Evolutionary conservation across 2,329 filamentous ascomycete genomes (phyloP).

Genomic region (Blastomyces parvus): DNA sequence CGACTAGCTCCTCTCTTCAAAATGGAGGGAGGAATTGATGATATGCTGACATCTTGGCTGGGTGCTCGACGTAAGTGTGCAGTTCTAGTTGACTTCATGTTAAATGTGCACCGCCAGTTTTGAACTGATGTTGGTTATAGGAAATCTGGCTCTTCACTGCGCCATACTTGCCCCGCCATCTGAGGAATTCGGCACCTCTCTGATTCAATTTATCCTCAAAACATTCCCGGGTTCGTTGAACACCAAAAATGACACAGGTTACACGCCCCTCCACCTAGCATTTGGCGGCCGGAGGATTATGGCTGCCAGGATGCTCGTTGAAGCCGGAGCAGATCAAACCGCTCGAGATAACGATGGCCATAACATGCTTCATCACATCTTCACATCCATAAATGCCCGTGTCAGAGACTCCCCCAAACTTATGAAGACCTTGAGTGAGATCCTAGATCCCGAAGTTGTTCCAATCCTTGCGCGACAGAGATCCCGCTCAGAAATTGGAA

Average conservation of each 20-base stretch:
- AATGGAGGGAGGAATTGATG: constrained; percentile 53
- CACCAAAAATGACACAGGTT: constrained; percentile 37
- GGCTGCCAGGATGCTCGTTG: constrained; percentile 50
- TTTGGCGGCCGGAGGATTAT: constrained; percentile 38
- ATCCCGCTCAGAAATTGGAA: background rate
- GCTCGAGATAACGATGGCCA: constrained; percentile 50
- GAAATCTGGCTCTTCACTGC: constrained; percentile 8
- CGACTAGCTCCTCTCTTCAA: constrained; percentile 53
- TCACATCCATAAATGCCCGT: constrained; percentile 14
- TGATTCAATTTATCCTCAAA: constrained; percentile 59
- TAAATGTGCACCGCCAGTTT: background rate
- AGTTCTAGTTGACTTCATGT: background rate
- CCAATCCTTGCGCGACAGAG: constrained; percentile 11
- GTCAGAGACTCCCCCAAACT: background rate
- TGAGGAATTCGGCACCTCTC: constrained; percentile 11
- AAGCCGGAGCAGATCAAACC: constrained; percentile 60
- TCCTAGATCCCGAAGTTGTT: constrained; percentile 11
- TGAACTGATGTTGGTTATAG: background rate
- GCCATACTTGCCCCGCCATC: constrained; percentile 1
- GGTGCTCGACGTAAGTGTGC: constrained; percentile 41
- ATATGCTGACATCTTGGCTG: constrained; percentile 46
- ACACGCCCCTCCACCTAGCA: constrained; percentile 61
- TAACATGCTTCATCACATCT: constrained; percentile 59
- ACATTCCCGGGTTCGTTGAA: constrained; percentile 54
- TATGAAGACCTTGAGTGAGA: background rate